phyloP scores from a whole-genome alignment of 169 alveolate species.

The Cryptosporidium ryanae region DNA sequence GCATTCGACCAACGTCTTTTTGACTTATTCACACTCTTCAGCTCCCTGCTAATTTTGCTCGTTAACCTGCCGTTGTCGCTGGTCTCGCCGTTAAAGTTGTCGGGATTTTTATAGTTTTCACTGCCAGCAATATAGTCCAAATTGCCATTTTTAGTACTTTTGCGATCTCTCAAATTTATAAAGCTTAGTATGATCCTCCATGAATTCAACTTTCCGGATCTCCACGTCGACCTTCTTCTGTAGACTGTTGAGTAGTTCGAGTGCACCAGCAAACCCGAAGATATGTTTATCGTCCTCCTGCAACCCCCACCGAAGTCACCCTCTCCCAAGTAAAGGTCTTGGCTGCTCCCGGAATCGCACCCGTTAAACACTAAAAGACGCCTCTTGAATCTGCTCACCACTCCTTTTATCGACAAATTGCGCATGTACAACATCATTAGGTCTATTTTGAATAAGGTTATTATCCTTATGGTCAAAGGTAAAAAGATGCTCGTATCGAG shows the following conservation, averaged over 20 bases:
- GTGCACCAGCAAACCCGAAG: slow-evolving; percentile 44
- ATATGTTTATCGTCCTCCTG: slow-evolving; percentile 14
- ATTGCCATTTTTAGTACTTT: too few relatives aligned
- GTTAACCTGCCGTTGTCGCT: neutral
- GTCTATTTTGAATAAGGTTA: slow-evolving; percentile 15
- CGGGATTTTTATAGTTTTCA: neutral
- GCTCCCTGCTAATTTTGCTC: neutral
- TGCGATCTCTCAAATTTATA: neutral
- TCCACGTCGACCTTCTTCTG: slow-evolving; percentile 61
- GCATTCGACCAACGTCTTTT: slow-evolving; percentile 45
- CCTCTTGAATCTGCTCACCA: neutral
- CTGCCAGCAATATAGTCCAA: too few relatives aligned
- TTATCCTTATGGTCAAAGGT: slow-evolving; percentile 35
- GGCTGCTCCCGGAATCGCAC: neutral
- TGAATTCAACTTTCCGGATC: slow-evolving; percentile 34
- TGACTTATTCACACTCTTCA: slow-evolving; percentile 11
- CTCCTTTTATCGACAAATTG: slow-evolving; percentile 9
- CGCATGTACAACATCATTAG: slow-evolving; percentile 16
- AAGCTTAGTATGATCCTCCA: slow-evolving; percentile 36
- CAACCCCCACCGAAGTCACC: neutral
- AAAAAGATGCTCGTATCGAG: slow-evolving; percentile 61
- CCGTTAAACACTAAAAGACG: neutral
- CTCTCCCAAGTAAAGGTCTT: neutral
- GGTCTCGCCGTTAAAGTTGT: neutral
- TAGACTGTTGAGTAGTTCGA: slow-evolving; percentile 47